Evolutionary conservation across 2,329 filamentous ascomycete genomes (phyloP).

Genomic region (Aspergillus sp.): DNA sequence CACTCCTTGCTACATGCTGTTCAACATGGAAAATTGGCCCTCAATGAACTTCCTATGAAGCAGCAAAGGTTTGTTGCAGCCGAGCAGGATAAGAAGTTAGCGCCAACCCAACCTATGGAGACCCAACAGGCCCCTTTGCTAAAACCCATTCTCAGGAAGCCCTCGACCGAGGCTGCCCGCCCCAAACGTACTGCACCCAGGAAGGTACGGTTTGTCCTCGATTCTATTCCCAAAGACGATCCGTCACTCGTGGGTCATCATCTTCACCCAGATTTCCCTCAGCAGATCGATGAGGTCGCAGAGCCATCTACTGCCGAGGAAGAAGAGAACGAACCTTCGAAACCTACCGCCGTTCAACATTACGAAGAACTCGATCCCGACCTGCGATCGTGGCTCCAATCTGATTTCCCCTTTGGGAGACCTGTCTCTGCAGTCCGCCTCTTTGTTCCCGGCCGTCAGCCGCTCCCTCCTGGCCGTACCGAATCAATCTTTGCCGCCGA

Average conservation of each 20-base stretch:
- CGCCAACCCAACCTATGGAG: not conserved
- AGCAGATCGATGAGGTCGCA: not conserved
- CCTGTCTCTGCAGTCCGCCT: constrained; percentile 25
- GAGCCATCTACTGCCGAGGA: constrained; percentile 2
- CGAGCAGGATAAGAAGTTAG: not conserved
- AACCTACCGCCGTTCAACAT: constrained; percentile 2
- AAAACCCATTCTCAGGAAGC: not conserved
- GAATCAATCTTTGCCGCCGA: constrained; percentile 22
- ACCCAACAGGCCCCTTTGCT: not conserved
- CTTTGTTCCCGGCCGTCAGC: constrained; percentile 13
- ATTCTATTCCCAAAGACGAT: not conserved
- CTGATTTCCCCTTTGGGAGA: constrained; percentile 14
- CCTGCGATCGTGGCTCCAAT: constrained; percentile 15
- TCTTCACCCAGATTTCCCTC: not conserved
- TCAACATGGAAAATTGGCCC: not conserved
- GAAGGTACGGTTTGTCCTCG: not conserved
- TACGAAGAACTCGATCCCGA: constrained; percentile 6
- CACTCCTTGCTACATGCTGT: not conserved
- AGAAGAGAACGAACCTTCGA: constrained; percentile 12
- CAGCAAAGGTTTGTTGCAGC: not conserved
- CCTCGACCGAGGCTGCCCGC: not conserved
- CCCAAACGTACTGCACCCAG: not conserved
- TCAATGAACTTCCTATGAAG: not conserved
- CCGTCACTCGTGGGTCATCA: not conserved
- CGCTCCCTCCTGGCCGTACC: constrained; percentile 20